Base-by-base conservation (phyloP, 2,329 filamentous ascomycete species). In the Rugonectria rugulosa region DNA sequence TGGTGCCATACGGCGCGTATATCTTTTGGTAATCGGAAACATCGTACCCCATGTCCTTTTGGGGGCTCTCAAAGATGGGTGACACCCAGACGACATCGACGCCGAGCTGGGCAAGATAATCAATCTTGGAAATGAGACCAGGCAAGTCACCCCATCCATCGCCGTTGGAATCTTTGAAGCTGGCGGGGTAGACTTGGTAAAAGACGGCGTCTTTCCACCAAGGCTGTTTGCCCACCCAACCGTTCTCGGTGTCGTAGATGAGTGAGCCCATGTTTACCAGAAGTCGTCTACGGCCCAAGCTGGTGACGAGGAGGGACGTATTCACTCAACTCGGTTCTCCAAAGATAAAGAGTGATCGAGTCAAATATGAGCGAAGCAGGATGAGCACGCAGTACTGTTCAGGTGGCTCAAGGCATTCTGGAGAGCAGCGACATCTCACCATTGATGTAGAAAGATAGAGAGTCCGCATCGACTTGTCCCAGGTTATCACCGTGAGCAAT, bases 11-110 rank as follows among this genome's bases (percentile, higher is more conserved):
- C 1, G 82, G 81, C 0, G 81, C 77, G 57, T 90, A 82, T 24
- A 92, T 87, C 32, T 77, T 79, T 60, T 86, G 81, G 60, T 91
- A 91, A 67, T 91, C 82, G 0, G 81, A 81, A n/a, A 90, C 83
- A 62, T 90, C 88, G 65, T 90, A 90, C 23, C 88, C 88, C 86
- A 90, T 88, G 57, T 91, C 88, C 14, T 81, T 75, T 58, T 87
- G 84, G 0, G 88, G 88, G 38, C 75, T 78, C n/a, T 81, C 77
- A 53, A 77, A 81, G 52, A 80, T 78, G 4, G 79, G 79, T 1
- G 77, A 81, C 1, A 82, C 70, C 85, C 85, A 88, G 17, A 88
- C 76, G n/a, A 85, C 79, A 59, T 87, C 83, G 2, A 85, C 76
- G 1, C 87, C 88, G 0, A 89, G 76, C 3, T 83, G 75, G 46